Conservation (phyloP, 1,139 yeast genomes). For the Spencermartinsiella ligniputridi region DNA sequence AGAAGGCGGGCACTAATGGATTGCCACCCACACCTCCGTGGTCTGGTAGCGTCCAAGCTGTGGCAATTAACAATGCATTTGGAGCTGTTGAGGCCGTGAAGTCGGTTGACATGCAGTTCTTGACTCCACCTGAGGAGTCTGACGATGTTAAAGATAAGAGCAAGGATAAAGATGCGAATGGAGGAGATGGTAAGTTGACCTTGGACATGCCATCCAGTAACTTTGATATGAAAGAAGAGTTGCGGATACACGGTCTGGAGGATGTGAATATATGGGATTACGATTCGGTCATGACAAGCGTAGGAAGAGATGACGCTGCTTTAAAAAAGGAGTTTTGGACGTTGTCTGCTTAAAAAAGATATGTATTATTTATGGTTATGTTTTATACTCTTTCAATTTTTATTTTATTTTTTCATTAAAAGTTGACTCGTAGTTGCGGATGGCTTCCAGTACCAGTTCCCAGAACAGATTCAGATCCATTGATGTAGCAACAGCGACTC, state of each 20-base stretch:
- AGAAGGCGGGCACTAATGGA: slow-evolving; percentile 4
- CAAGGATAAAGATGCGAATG: slow-evolving; percentile 1
- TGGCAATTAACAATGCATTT: slow-evolving; percentile 26
- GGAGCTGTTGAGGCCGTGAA: slow-evolving; percentile 27
- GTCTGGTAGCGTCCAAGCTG: slow-evolving; percentile 28
- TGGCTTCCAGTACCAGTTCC: slow-evolving; percentile 9
- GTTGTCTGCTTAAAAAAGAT: slow-evolving; percentile 13
- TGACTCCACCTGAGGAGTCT: slow-evolving; percentile 26
- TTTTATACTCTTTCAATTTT: background rate
- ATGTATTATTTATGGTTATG: background rate
- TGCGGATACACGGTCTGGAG: slow-evolving; percentile 20
- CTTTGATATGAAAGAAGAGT: slow-evolving; percentile 11
- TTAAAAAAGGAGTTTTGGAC: slow-evolving; percentile 27
- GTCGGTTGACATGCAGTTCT: slow-evolving; percentile 24
- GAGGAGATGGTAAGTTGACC: slow-evolving; percentile 2
- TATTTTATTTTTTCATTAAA: background rate
- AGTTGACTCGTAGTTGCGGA: slow-evolving; percentile 2
- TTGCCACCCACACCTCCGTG: slow-evolving; percentile 21
- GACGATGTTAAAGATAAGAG: slow-evolving; percentile 4
- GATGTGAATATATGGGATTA: slow-evolving; percentile 25
- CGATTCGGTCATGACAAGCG: slow-evolving; percentile 20
- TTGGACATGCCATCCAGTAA: slow-evolving; percentile 14
- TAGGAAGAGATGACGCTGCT: slow-evolving; percentile 24
- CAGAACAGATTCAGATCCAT: slow-evolving; percentile 11
- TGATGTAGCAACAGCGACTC: slow-evolving; percentile 1